Evolutionary conservation across 345 rosid genomes (phyloP), one percentile per base, ranked within the genome.

Genomic region (Turritis glabra): DNA sequence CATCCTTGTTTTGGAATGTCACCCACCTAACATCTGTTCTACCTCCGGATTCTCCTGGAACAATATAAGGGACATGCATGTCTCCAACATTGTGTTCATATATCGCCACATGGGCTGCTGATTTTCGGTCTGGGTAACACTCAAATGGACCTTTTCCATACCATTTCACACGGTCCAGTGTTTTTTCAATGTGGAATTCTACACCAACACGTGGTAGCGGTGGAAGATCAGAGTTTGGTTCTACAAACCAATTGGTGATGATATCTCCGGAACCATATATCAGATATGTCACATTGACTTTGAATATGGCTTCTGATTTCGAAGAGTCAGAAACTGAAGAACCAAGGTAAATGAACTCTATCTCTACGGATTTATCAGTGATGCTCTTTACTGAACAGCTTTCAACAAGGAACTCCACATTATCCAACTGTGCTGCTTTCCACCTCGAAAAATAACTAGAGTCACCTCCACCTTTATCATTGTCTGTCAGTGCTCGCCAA

Each of bases 11-110:
- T 81, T 54, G 81, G 68, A 90, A 90, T 17, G 92, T 86, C 52
- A 86, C 92, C 98, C 99, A 95, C 72, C 97, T 89, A 71, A 95
- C 92, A 86, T 95, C 97, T 59, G 98, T 88, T 77, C 96, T 88
- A 33, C 98, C 99, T 3, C 87, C 87, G 50, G 85, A 83, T 83
- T 95, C 99, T 64, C 88, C 93, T n/a, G 98, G 98, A 69, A 87
- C 96, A 64, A 85, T 89, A 69, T 95, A 95, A 65, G 99, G 99
- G 35, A 95, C 99, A 76, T 95, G 97, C 98, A 95, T 78, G 63
- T 81, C 88, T 11, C 78, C 82, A 54, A 90, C 92, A 1, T 40
- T 84, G 51, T 89, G 80, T 75, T 87, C 84, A 55, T 89, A 92
- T 62, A 89, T 79, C 15, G 79, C 90, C 51, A 95, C 89, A 71